Percentiles rank a stretch among this genome's conserved stretches.
Conservation (phyloP, 805 yeast genomes). For the Clavispora vitiphila region DNA sequence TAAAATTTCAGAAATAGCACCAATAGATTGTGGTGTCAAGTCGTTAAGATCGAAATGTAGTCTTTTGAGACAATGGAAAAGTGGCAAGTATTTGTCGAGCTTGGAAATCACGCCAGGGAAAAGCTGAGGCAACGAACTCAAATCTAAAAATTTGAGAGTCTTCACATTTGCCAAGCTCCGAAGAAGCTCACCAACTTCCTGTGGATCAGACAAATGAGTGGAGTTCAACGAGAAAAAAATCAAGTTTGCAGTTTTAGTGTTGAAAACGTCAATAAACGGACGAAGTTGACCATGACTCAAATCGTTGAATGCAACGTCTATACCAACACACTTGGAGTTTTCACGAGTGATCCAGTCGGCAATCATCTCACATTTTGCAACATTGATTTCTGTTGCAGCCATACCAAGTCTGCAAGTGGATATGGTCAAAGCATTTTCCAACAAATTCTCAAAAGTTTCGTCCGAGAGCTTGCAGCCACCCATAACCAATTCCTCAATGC, state of each 20-base stretch:
- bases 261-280: slow-evolving; percentile 44
- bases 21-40: slow-evolving; percentile 40
- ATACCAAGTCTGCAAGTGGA: slow-evolving; percentile 49
- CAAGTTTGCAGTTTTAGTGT: slow-evolving; percentile 29
- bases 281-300: slow-evolving; percentile 40
- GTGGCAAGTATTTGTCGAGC: slow-evolving; percentile 41
- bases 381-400: slow-evolving; percentile 47
- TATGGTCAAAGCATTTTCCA: slow-evolving; percentile 35
- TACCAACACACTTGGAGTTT: slow-evolving; percentile 45
- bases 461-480: slow-evolving; percentile 51
- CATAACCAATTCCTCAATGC: slow-evolving; percentile 53
- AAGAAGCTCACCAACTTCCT: slow-evolving; percentile 33
- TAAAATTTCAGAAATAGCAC: slow-evolving; percentile 44
- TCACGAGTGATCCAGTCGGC: slow-evolving; percentile 45
- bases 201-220: slow-evolving; percentile 41
- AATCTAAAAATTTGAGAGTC: slow-evolving; percentile 46
- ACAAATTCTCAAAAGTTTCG: slow-evolving; percentile 35
- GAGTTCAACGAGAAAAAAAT: slow-evolving; percentile 50
- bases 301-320: slow-evolving; percentile 54
- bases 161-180: slow-evolving; percentile 32
- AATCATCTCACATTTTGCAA: slow-evolving; percentile 35
- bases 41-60: slow-evolving; percentile 53
- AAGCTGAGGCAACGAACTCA: slow-evolving; percentile 47
- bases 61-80: slow-evolving; percentile 41
- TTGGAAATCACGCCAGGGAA: slow-evolving; percentile 48